phyloP scores from a whole-genome alignment of 192 early-diverging fungal genomes.

The Piromyces finnis region DNA sequence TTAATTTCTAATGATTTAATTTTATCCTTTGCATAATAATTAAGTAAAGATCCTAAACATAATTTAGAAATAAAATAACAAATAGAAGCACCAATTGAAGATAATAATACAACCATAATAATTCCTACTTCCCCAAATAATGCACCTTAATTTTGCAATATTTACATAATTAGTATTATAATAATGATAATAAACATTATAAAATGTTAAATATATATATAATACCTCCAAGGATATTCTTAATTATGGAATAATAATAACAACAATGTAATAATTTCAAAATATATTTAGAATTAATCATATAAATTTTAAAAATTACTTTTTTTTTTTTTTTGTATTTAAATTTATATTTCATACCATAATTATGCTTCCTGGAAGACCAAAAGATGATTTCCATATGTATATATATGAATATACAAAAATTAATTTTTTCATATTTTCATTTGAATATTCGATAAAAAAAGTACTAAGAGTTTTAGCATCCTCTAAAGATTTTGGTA shows the following conservation, averaged over 20 bases:
- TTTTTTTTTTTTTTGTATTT: no score
- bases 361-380: neutral
- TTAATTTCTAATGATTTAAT: neutral
- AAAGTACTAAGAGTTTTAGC: neutral
- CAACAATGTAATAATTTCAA: no score
- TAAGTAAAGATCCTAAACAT: neutral
- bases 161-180: no score
- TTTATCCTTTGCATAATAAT: neutral
- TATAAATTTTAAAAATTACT: no score
- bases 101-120: neutral
- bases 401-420: neutral
- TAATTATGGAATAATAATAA: no score
- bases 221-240: no score
- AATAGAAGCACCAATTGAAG: neutral
- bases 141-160: neutral
- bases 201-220: no score
- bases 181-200: no score
- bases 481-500: neutral
- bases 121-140: neutral
- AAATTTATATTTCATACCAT: neutral
- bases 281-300: no score
- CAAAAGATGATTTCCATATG: neutral
- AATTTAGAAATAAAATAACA: neutral
- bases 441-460: neutral
- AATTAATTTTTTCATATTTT: neutral